Evolutionary conservation across 164 flowering plant genomes (phyloP).

Genomic region (Saururus chinensis): DNA sequence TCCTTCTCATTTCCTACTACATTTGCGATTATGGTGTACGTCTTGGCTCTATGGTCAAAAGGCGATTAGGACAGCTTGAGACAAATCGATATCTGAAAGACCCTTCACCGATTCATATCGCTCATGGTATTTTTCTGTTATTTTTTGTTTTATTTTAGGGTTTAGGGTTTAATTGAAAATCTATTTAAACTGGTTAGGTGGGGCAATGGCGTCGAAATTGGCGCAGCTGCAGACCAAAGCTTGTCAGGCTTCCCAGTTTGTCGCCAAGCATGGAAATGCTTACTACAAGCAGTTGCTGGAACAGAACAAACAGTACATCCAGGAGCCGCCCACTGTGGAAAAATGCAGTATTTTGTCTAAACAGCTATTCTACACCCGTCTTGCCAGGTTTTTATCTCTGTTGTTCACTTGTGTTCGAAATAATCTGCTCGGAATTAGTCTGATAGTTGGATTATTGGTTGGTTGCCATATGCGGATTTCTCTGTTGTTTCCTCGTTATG

Average conservation of each 20-base stretch:
- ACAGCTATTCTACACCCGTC: constrained; percentile 15
- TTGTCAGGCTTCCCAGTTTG: constrained; percentile 10
- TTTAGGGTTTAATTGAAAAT: background rate
- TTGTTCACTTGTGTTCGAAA: background rate
- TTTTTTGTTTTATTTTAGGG: constrained; percentile 5
- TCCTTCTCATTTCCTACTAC: too few species aligned
- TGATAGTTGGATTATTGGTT: too few species aligned
- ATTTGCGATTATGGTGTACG: too few species aligned
- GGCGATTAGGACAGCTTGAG: too few species aligned
- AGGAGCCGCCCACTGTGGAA: constrained; percentile 12
- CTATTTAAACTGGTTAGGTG: background rate
- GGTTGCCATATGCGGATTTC: too few species aligned
- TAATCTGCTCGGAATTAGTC: background rate
- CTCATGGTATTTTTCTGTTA: constrained; percentile 3
- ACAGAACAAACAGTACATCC: constrained; percentile 15
- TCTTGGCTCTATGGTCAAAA: too few species aligned
- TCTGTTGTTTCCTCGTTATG: too few species aligned
- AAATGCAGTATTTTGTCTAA: constrained; percentile 11
- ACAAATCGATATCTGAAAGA: too few species aligned
- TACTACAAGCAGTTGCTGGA: constrained; percentile 15
- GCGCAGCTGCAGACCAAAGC: constrained; percentile 8
- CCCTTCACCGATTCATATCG: too few species aligned
- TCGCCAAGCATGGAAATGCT: constrained; percentile 10
- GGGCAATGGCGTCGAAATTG: constrained; percentile 12
- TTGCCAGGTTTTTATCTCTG: constrained; percentile 10